phyloP scores from a whole-genome alignment of 768 basidiomycete species.

The Leccinum ochraceum region DNA sequence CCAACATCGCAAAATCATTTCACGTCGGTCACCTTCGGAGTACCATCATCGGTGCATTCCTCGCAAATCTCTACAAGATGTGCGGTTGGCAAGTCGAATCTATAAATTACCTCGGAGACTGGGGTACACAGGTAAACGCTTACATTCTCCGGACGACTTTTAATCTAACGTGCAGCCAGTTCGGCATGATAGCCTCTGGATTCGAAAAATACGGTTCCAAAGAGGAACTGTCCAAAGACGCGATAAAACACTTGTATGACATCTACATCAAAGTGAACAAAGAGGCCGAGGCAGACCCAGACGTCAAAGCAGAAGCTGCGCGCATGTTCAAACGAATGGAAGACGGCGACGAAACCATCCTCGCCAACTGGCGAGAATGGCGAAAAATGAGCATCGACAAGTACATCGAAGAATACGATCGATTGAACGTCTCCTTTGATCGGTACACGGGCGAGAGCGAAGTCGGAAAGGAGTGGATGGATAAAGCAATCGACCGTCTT shows the following conservation, averaged over 20 bases:
- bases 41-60: constrained; percentile 98
- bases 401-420: constrained; percentile 84
- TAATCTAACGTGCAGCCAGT: constrained; percentile 40
- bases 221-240: constrained; percentile 79
- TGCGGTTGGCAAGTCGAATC: constrained; percentile 92
- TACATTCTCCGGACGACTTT: not conserved
- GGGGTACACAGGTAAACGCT: constrained; percentile 88
- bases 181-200: constrained; percentile 87
- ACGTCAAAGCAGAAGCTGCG: constrained; percentile 75
- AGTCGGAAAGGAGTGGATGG: constrained; percentile 73
- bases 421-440: constrained; percentile 90
- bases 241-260: constrained; percentile 93
- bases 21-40: constrained; percentile 96
- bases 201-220: constrained; percentile 91
- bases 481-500: constrained; percentile 66
- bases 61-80: constrained; percentile 86
- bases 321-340: constrained; percentile 95
- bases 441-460: constrained; percentile 89
- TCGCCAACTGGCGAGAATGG: constrained; percentile 92
- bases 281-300: constrained; percentile 72
- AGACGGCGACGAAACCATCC: constrained; percentile 81
- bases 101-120: constrained; percentile 96
- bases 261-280: constrained; percentile 94
- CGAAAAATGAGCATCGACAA: constrained; percentile 88
- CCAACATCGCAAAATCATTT: constrained; percentile 98